A percentile compares a stretch with the other conserved stretches of the same genome.
phyloP scores from a whole-genome alignment of 495 filamentous ascomycete species.

The Eremomyces bilateralis region DNA sequence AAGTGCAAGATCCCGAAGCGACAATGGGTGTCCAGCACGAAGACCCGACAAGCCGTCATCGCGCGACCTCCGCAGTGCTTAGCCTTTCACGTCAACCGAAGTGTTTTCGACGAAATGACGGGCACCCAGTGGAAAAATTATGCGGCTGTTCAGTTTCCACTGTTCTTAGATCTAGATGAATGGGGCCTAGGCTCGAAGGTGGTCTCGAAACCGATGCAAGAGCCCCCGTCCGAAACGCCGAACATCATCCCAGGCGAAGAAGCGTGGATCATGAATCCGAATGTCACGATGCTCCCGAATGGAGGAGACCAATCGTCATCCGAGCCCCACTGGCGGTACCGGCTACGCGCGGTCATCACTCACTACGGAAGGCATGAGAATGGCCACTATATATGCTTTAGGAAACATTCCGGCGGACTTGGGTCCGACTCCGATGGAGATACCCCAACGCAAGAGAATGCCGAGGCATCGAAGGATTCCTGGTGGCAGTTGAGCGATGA shows the following conservation, averaged over 20 bases:
- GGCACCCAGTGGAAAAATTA: slow-evolving; percentile 65
- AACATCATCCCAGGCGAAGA: slow-evolving; percentile 26
- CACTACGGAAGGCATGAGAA: slow-evolving; percentile 85
- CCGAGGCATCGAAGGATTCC: slow-evolving; percentile 11
- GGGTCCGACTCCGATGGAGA: background rate
- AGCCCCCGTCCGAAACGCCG: background rate
- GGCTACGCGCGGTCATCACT: slow-evolving; percentile 65
- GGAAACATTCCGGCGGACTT: slow-evolving; percentile 39
- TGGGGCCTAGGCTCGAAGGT: slow-evolving; percentile 41
- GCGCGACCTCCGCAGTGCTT: slow-evolving; percentile 59
- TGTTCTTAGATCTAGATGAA: slow-evolving; percentile 42
- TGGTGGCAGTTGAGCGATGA: slow-evolving; percentile 87
- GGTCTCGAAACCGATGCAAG: slow-evolving; percentile 10
- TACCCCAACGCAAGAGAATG: background rate
- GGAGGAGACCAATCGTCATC: slow-evolving; percentile 16
- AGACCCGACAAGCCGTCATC: slow-evolving; percentile 74
- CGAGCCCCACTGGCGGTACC: slow-evolving; percentile 30
- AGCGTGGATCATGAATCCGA: slow-evolving; percentile 44
- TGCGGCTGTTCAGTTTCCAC: slow-evolving; percentile 54
- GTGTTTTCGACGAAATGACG: slow-evolving; percentile 65
- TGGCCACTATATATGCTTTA: slow-evolving; percentile 86
- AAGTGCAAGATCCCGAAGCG: slow-evolving; percentile 54
- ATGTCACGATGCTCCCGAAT: slow-evolving; percentile 42
- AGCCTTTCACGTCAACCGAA: slow-evolving; percentile 75
- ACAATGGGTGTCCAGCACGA: slow-evolving; percentile 45